phyloP scores from a whole-genome alignment of 2,329 filamentous ascomycete species.

The Decorospora gaudefroyi region DNA sequence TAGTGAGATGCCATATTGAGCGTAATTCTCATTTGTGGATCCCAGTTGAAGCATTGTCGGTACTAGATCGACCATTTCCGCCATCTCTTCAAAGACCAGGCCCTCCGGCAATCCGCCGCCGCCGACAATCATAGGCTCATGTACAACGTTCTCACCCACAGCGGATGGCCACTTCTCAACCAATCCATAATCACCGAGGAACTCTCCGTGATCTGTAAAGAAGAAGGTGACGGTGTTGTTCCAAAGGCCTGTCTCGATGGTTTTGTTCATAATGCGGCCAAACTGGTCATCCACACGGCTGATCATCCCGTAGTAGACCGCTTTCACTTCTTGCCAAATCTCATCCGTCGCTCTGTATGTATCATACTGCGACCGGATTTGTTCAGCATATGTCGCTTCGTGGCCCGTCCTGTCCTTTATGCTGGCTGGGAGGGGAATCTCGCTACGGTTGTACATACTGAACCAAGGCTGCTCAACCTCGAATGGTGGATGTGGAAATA shows the following conservation, averaged over 20 bases:
- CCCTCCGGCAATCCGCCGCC: conserved; percentile 50
- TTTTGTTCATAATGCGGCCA: conserved; percentile 46
- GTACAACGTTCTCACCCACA: conserved; percentile 50
- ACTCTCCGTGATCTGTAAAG: conserved; percentile 55
- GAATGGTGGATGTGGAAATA: conserved; percentile 56
- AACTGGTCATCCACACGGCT: conserved; percentile 55
- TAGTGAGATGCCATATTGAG: conserved; percentile 50
- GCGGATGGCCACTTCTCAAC: conserved; percentile 58
- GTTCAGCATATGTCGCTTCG: conserved; percentile 50
- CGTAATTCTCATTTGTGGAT: conserved; percentile 47
- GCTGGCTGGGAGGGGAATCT: conserved; percentile 24
- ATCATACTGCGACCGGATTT: conserved; percentile 49
- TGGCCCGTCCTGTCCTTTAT: conserved; percentile 49
- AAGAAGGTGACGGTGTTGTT: conserved; percentile 52
- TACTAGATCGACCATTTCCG: conserved; percentile 55
- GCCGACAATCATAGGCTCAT: conserved; percentile 53
- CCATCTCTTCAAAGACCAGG: too few relatives aligned
- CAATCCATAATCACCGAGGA: conserved; percentile 54
- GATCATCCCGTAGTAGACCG: conserved; percentile 57
- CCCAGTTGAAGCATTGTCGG: conserved; percentile 52
- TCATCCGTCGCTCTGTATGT: conserved; percentile 50
- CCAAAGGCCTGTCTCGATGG: conserved; percentile 47
- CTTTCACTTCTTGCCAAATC: conserved; percentile 53
- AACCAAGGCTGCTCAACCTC: conserved; percentile 55
- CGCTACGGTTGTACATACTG: conserved; percentile 51